These are phyloP conservation scores for Imleria badia DNA, from an alignment of 768 basidiomycete genomes.

Conservation along the genomic window DNA sequence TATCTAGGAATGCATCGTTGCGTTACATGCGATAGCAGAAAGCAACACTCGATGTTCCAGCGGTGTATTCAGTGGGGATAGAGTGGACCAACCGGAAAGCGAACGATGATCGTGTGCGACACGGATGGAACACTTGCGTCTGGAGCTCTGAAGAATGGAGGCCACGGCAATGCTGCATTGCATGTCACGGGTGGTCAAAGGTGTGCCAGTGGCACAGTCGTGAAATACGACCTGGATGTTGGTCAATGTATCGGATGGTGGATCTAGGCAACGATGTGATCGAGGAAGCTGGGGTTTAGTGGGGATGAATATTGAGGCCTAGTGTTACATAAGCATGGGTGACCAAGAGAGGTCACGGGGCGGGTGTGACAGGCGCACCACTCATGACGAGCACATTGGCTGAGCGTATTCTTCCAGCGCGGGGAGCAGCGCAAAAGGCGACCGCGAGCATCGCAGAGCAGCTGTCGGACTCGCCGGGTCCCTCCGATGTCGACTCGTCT, in stretches of 20 bases:
- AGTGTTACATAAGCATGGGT: too few species aligned
- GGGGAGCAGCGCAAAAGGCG: constrained; percentile 37
- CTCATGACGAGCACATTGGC: constrained; percentile 18
- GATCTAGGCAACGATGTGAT: constrained; percentile 13
- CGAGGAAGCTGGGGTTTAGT: constrained; percentile 9
- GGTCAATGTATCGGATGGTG: constrained; percentile 6
- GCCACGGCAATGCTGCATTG: constrained; percentile 10
- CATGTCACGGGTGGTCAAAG: constrained; percentile 11
- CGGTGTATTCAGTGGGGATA: constrained; percentile 21
- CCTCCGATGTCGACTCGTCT: constrained; percentile 24
- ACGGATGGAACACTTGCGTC: not conserved
- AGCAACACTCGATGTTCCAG: constrained; percentile 4
- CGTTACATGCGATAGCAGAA: constrained; percentile 15
- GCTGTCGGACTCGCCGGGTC: constrained; percentile 25
- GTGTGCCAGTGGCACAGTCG: constrained; percentile 12
- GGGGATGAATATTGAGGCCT: too few species aligned
- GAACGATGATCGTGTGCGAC: constrained; percentile 10
- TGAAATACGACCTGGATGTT: not conserved
- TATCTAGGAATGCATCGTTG: constrained; percentile 25
- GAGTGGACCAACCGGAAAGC: constrained; percentile 12
- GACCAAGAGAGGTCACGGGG: constrained; percentile 8
- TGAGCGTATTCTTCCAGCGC: constrained; percentile 24
- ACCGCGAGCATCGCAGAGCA: constrained; percentile 34
- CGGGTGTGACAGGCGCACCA: constrained; percentile 14
- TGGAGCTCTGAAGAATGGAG: constrained; percentile 14